Base-by-base conservation (phyloP, 106 monocot genomes). In the Ottelia alismoides region DNA sequence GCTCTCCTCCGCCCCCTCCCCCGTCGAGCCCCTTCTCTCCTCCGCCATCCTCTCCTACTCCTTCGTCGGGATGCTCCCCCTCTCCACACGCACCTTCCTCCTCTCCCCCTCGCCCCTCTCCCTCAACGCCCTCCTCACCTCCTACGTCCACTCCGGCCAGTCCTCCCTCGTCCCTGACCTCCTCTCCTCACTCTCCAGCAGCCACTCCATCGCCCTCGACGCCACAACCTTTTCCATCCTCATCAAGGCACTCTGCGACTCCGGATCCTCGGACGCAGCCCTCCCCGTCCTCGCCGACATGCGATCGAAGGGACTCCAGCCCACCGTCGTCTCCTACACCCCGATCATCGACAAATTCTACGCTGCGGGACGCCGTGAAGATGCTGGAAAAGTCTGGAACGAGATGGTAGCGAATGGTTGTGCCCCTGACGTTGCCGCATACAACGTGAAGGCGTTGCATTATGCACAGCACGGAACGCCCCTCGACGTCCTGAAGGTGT, bases 111-210 rank as follows among this genome's bases (percentile, higher is more conserved):
- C 56, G 23, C 32, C 49, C 0, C 21, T 67, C 28, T 77, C 88
- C 55, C 74, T 94, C 65, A 88, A 88, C 71, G 78, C 94, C 22
- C 71, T 94, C 60, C 88, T 94, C 70, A 53, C 78, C 22, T 58
- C 78, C 63, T 67, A 65, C 40, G 19, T 65, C 49, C 73, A 63
- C 31, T 32, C 66, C 28, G 54, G 56, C 21, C 32, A 29, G 16
- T 65, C 57, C 51, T 49, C 40, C 35, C 65, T 57, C 30, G 83
- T 87, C 32, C 70, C 75, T 12, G 45, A 30, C 11, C 63, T 88
- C 45, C 82, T 94, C 71, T 20, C 52, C 9, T 61, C 77, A 11
- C 68, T 84, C 40, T 64, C 78, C 9, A 23, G 61, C 48, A 66
- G 66, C 47, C 62, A 78, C 47, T 68, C 60, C 44, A 74, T 94